Evolutionary conservation across 257 asterid genomes (phyloP).

Genomic region (Solanum gandarillasii): DNA sequence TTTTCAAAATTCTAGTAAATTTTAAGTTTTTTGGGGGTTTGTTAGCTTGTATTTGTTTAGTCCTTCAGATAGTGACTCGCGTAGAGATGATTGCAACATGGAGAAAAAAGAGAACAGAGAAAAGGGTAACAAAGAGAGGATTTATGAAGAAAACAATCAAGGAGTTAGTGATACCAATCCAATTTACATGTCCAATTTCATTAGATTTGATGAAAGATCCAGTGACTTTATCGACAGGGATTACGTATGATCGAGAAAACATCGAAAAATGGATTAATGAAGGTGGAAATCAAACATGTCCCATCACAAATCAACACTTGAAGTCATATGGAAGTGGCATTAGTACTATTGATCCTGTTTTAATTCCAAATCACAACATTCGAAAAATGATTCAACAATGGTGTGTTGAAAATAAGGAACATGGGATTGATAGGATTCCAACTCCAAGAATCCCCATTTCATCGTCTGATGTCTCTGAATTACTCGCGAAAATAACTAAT

Average conservation of each 20-base stretch:
- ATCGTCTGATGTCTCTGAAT: constrained; percentile 18
- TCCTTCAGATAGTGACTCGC: background rate
- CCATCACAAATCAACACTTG: constrained; percentile 30
- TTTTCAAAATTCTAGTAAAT: background rate
- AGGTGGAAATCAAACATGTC: constrained; percentile 37
- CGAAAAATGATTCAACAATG: constrained; percentile 43
- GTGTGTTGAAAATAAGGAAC: constrained; percentile 33
- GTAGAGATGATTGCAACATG: constrained; percentile 18
- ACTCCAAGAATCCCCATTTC: constrained; percentile 32
- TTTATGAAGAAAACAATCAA: background rate
- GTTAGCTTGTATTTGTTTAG: background rate
- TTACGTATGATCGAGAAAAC: constrained; percentile 43
- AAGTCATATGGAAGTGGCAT: background rate
- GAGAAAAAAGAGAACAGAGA: constrained; percentile 21
- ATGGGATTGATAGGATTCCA: constrained; percentile 38
- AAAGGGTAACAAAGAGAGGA: background rate
- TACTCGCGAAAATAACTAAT: constrained; percentile 1
- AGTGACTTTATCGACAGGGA: constrained; percentile 48
- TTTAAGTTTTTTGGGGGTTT: too few species aligned
- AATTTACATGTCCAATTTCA: constrained; percentile 33
- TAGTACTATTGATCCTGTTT: background rate
- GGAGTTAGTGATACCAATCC: constrained; percentile 20
- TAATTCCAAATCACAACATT: constrained; percentile 26
- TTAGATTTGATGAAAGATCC: constrained; percentile 50
- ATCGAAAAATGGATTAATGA: constrained; percentile 42